These are phyloP conservation scores for Malassezia globosa DNA, from an alignment of 1,284 basidiomycete species.

Conservation along the genomic window DNA sequence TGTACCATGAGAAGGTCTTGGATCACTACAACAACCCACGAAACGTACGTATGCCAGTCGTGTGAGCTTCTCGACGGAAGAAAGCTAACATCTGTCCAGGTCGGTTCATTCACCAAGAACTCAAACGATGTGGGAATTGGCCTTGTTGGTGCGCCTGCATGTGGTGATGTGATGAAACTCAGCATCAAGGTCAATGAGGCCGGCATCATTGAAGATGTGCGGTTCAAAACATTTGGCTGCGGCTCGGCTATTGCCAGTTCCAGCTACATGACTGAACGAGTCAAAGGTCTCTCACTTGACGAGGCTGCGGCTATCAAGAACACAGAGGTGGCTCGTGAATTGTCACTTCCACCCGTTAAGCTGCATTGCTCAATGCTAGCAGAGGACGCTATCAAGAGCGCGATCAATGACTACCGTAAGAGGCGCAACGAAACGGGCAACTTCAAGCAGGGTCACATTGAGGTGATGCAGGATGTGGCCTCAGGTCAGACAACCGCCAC, in stretches of 20 bases:
- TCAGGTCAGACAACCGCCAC: slow-evolving; percentile 60
- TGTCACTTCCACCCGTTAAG: slow-evolving; percentile 80
- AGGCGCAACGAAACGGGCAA: slow-evolving; percentile 36
- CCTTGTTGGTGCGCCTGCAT: slow-evolving; percentile 91
- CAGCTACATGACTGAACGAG: slow-evolving; percentile 67
- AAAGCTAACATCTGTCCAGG: slow-evolving; percentile 57
- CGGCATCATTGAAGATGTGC: slow-evolving; percentile 89
- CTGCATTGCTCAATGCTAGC: slow-evolving; percentile 69
- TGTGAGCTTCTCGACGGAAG: slow-evolving; percentile 40
- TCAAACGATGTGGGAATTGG: slow-evolving; percentile 89
- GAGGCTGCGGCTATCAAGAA: slow-evolving; percentile 95
- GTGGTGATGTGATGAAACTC: slow-evolving; percentile 94
- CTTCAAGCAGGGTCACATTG: slow-evolving; percentile 56
- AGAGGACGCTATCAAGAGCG: slow-evolving; percentile 78
- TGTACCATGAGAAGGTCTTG: slow-evolving; percentile 47
- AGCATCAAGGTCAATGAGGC: slow-evolving; percentile 94
- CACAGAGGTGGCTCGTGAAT: slow-evolving; percentile 94
- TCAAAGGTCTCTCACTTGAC: slow-evolving; percentile 85
- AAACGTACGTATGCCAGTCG: slow-evolving; percentile 35
- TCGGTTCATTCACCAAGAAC: slow-evolving; percentile 84
- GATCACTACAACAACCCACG: slow-evolving; percentile 48
- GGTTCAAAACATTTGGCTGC: slow-evolving; percentile 65
- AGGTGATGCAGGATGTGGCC: slow-evolving; percentile 61
- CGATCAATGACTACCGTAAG: slow-evolving; percentile 43
- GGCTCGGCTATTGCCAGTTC: slow-evolving; percentile 88